A percentile compares a stretch with the other conserved stretches of the same genome.
Conservation (phyloP, 2,329 filamentous ascomycete species). For the Cladobotryum mycophilum region DNA sequence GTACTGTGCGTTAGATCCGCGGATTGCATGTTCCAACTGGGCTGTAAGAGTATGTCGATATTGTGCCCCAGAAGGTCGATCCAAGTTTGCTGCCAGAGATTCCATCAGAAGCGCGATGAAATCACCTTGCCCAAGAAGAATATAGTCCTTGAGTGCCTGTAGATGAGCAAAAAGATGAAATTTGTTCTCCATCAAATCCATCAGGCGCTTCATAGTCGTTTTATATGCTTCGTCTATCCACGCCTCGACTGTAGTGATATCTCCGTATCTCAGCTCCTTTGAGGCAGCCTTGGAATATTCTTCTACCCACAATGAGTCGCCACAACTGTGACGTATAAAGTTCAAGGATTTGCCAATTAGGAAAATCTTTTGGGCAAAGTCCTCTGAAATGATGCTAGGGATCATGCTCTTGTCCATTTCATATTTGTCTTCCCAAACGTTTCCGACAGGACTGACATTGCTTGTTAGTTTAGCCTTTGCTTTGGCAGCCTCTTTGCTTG, state of each 20-base stretch:
- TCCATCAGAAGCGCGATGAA: constrained; percentile 98
- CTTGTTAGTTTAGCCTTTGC: constrained; percentile 38
- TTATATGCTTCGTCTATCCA: constrained; percentile 98
- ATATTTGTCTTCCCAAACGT: constrained; percentile 98
- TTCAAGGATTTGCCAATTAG: constrained; percentile 96
- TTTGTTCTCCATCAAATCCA: constrained; percentile 88
- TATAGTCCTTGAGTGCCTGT: constrained; percentile 86
- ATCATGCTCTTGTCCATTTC: constrained; percentile 79
- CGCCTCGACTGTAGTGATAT: constrained; percentile 82
- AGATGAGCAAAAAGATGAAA: constrained; percentile 94
- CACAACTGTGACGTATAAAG: constrained; percentile 94
- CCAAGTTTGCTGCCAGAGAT: constrained; percentile 83
- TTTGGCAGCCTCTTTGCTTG: constrained; percentile 41
- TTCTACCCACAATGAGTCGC: constrained; percentile 91
- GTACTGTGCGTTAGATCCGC: constrained; percentile 93
- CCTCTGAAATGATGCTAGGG: constrained; percentile 84
- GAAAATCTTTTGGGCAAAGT: constrained; percentile 95
- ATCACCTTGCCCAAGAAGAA: constrained; percentile 90
- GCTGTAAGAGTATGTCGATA: constrained; percentile 95
- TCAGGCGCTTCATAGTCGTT: constrained; percentile 91
- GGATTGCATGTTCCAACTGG: constrained; percentile 95
- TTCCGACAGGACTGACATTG: constrained; percentile 53
- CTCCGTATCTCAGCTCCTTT: constrained; percentile 85
- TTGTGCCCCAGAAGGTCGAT: constrained; percentile 91
- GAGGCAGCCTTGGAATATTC: constrained; percentile 89